Conservation (phyloP, 768 basidiomycete genomes). For the Panaeolus cyanescens region DNA sequence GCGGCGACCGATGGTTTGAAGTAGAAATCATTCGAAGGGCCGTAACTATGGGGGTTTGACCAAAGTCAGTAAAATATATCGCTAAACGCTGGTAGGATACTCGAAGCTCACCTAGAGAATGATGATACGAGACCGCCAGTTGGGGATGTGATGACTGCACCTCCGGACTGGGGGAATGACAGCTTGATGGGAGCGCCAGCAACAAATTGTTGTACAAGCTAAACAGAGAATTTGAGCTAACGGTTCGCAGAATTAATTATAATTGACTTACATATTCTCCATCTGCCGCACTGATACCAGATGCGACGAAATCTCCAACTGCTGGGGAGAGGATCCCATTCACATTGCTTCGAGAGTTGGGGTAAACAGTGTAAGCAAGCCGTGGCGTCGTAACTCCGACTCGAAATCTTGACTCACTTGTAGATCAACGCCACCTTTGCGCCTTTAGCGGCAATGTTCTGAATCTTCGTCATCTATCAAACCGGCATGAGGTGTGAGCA, state of each 20-base stretch:
- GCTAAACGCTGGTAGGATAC: not conserved
- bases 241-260: not conserved
- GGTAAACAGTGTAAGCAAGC: slow-evolving; percentile 41
- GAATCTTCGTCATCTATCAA: slow-evolving; percentile 47
- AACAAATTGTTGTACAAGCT: slow-evolving; percentile 52
- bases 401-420: slow-evolving; percentile 43
- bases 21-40: slow-evolving; percentile 61
- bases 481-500: too few relatives aligned
- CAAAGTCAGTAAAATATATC: not conserved
- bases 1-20: slow-evolving; percentile 51
- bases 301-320: slow-evolving; percentile 37
- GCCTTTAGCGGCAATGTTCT: slow-evolving; percentile 55
- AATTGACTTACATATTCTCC: slow-evolving; percentile 47
- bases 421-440: slow-evolving; percentile 52
- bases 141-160: slow-evolving; percentile 41
- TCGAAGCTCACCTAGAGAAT: slow-evolving; percentile 37
- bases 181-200: slow-evolving; percentile 40
- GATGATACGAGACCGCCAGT: slow-evolving; percentile 55
- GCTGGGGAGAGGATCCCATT: slow-evolving; percentile 52
- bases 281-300: slow-evolving; percentile 52
- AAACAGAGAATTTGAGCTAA: not conserved
- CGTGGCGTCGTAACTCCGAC: slow-evolving; percentile 23
- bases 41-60: slow-evolving; percentile 36
- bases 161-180: slow-evolving; percentile 51
- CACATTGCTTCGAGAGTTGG: slow-evolving; percentile 54